Evolutionary conservation across 2,329 filamentous ascomycete genomes (phyloP), one percentile per base, ranked within the genome.

Genomic region (Scytalidium lignicola): DNA sequence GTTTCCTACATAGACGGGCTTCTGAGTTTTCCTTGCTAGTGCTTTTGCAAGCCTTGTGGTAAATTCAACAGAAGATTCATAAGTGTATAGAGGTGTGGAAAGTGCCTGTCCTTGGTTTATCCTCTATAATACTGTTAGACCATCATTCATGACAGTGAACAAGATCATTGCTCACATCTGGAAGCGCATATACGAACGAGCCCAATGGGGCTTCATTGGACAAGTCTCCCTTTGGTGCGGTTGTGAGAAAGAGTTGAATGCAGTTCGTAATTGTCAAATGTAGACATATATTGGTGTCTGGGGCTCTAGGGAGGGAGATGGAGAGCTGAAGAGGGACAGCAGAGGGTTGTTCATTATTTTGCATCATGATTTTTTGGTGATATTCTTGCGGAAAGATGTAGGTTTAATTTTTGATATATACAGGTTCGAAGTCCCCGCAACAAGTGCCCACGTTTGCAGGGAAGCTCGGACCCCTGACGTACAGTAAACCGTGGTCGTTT

Each of bases 181-280:
- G 92, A 66, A 99, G 80, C 2, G 91, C 88, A 65, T 96, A 97
- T 42, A 97, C 88, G 63, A 97, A 92, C 44, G 90, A 96, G 2
- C 93, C 92, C 68, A 97, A 77, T 44, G 78, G 72, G 39, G 78
- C 71, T 7, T 74, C 65, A 8, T 68, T 63, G 12, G 70, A 70
- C n/a, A 68, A 65, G 40, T 81, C 76, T 46, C 79, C 79, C 48
- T 72, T 71, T 21, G 74, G 65, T 3, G 76, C 73, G 0, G 82
- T 85, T 1, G 81, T 80, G 42, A 86, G 68, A 60, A 82, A 81
- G n/a, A 86, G 65, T 47, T 82, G 65, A 48, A 84, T 67, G 23
- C 75, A 77, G 58, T 79, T 83, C 37, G 75, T 68, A 48, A 78
- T 72, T 15, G 78, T 80, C 44, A 86, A 65, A 41, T 79, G 79